Base-by-base conservation (phyloP, 768 basidiomycete species). In the Phanerodontia chrysosporium region DNA sequence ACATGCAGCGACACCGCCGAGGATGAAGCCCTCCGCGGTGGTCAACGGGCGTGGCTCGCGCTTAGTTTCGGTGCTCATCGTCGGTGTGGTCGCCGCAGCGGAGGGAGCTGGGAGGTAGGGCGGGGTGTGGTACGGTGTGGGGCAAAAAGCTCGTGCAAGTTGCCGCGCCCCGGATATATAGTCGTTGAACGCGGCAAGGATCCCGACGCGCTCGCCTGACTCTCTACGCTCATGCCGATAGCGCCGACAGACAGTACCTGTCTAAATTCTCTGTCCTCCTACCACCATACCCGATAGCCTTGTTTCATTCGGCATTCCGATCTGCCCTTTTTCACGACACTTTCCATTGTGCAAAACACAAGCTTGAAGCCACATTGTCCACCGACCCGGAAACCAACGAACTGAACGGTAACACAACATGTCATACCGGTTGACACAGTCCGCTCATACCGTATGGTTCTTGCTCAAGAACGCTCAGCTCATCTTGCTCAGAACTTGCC, bases 1-100 rank as follows among this genome's bases (percentile, higher is more conserved):
- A 71, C 85, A 92, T 58, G 95, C 97, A 53, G 97, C 97, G 54
- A 95, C 70, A 25, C 90, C 95, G 58, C 97, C 97, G 63, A 90
- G 90, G 12, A 90, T 48, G 69, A 99, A 99, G 44, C 90, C 84
- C 72, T 95, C 94, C 49, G 78, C 63, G 0, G 89, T 90, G 44
- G 86, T 85, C 35, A 93, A 51, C 25, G 55, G 49, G 21, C 54
- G 49, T 22, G 25, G 35, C 39, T 54, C 22, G 39, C 36, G 49
- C 42, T 51, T 45, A 21, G 58, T 36, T 25, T 54, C 28, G 36
- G 55, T 52, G 49, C 59, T 60, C 54, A 51, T 56, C 48, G 51
- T 49, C 5, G 28, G 2, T 30, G 57, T 9, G 10, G 39, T 42
- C 39, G 39, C 39, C 39, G 39, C 39, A 18, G 39, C 8, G 18